Evolutionary conservation across 1,139 yeast species (phyloP).

Genomic region (Hansenula lynferdii): DNA sequence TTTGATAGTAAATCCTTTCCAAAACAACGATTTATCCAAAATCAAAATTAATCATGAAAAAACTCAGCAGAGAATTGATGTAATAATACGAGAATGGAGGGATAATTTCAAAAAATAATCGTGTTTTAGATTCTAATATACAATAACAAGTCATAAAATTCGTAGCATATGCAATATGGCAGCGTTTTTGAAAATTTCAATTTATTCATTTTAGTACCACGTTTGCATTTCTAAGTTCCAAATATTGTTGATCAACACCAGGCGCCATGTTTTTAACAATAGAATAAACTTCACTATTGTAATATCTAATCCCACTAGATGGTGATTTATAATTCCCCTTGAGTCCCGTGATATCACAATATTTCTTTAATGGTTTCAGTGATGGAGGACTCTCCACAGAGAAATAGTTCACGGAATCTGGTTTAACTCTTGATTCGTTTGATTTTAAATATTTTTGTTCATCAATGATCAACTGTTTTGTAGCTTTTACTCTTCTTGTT

Average conservation of each 20-base stretch:
- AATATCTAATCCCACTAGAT: conserved; percentile 69
- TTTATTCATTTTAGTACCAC: conserved; percentile 62
- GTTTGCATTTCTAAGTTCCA: conserved; percentile 84
- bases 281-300: conserved; percentile 80
- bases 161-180: not conserved
- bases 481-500: conserved; percentile 66
- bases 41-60: conserved; percentile 12
- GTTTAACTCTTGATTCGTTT: conserved; percentile 24
- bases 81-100: conserved; percentile 9
- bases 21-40: conserved; percentile 16
- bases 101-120: not conserved
- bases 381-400: conserved; percentile 87
- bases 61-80: conserved; percentile 9
- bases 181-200: no score
- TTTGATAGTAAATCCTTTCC: conserved; percentile 55
- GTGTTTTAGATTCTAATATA: no score
- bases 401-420: conserved; percentile 42
- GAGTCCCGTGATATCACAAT: conserved; percentile 93
- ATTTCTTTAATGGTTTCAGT: conserved; percentile 70
- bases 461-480: conserved; percentile 70
- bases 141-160: conserved; percentile 1
- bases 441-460: conserved; percentile 61
- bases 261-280: conserved; percentile 77
- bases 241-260: conserved; percentile 90
- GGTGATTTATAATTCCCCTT: conserved; percentile 77